Evolutionary conservation across 2,329 filamentous ascomycete species (phyloP), one percentile per base, ranked within the genome.

Genomic region (Capronia coronata): DNA sequence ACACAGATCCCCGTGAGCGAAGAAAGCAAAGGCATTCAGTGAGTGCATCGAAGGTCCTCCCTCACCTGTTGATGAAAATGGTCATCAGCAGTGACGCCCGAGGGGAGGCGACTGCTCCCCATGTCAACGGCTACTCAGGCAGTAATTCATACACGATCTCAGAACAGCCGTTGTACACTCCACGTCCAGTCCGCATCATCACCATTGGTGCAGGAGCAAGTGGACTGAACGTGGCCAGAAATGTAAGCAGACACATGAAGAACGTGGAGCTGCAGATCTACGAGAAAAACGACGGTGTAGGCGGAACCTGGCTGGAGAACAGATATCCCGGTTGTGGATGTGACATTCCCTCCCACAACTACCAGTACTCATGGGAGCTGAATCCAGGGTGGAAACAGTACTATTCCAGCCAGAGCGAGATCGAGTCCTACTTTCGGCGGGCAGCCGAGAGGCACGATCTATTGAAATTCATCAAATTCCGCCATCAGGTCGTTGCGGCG

Each of bases 371-470:
- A 6, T 49, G 47, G 47, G 71, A 73, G 4, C 81, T 82, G 0
- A 87, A 86, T 49, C 77, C 74, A 0, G 72, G 84, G 56, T 88
- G 84, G 84, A 85, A 58, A 73, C 81, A 49, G 87, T 32, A 32
- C 84, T 60, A 77, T 83, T 0, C 77, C 78, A 32, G 83, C 83
- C 0, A 62, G 68, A 8, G 14, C 2, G 84, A 87, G 63, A 87
- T 87, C 51, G 68, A 73, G 6, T 72, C 77, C 9, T 87, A 88
- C 62, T 82, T 82, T 80, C 74, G 84, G 57, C 64, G 65, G 0
- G 64, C 84, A 3, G 82, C 83, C 0, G 68, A 68, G 4, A 84
- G 86, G 57, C 75, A 86, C 62, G 72, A 80, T 46, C 76, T 86
- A 1, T 81, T 84, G 61, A 46, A 67, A 66, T 35, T 73, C 74